These are phyloP conservation scores for Ophiocordyceps camponoti-floridani DNA, from an alignment of 2,329 filamentous ascomycete species.

Conservation along the genomic window DNA sequence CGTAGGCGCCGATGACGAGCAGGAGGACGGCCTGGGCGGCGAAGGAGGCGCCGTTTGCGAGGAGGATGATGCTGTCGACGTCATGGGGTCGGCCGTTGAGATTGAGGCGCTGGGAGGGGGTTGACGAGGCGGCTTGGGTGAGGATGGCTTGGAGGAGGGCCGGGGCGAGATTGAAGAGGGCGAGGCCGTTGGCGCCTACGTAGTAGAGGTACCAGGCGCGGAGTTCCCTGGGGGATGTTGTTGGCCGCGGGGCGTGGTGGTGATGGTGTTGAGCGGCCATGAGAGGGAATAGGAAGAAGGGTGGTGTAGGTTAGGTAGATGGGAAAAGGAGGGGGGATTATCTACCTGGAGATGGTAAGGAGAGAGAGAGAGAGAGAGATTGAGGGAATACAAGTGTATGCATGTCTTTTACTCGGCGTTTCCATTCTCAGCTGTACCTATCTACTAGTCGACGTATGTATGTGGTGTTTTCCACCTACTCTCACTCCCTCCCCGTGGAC, in stretches of 20 bases:
- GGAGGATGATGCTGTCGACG: constrained; percentile 47
- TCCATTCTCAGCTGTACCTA: too few species aligned
- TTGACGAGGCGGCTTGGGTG: constrained; percentile 30
- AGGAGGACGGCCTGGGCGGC: constrained; percentile 44
- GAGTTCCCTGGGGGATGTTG: constrained; percentile 9
- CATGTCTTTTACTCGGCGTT: too few species aligned
- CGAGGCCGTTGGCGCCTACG: constrained; percentile 46
- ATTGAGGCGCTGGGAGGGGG: constrained; percentile 27
- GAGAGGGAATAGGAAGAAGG: neutral
- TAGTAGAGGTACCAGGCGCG: constrained; percentile 30
- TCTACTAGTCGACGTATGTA: too few species aligned
- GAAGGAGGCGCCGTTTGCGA: constrained; percentile 50
- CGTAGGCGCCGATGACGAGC: constrained; percentile 30
- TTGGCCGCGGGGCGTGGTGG: neutral
- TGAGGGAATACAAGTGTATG: too few species aligned
- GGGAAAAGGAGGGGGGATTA: too few species aligned
- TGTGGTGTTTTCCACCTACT: too few species aligned
- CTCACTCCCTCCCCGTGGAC: too few species aligned
- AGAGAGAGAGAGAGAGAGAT: too few species aligned
- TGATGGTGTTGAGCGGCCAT: neutral
- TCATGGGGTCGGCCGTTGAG: constrained; percentile 39
- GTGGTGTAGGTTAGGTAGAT: neutral
- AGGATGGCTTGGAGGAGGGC: constrained; percentile 48
- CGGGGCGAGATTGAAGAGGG: constrained; percentile 45
- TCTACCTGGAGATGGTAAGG: too few species aligned